Base-by-base conservation (phyloP, 495 filamentous ascomycete species). In the Penicillium cinerascens region DNA sequence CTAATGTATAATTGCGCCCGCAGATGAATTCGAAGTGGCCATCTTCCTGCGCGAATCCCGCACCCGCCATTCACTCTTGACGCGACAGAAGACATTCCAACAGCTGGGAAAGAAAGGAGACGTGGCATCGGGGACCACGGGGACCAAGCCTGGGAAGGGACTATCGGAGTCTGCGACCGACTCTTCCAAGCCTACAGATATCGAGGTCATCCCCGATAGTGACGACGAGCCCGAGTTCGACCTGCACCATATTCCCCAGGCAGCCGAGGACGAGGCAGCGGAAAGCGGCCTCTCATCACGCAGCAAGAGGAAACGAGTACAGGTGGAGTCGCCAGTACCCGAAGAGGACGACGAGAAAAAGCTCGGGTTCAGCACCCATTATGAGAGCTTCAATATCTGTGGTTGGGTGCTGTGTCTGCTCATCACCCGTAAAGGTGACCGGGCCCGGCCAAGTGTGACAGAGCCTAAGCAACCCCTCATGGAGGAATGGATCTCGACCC, bases 381-480 rank as follows among this genome's bases (percentile, higher is more conserved):
- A 97, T 67, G 91, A 97, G 59, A 92, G 93, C 27, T 98, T 96
- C 69, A 85, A 84, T 60, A 97, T 98, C 67, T 92, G 93, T 70
- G 89, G 92, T 7, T 86, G 89, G 52, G 88, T 95, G 26, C 75
- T 98, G 35, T 97, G 91, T 66, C 73, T 98, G 35, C 84, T 97
- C 13, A 86, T 98, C 54, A 92, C 95, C 68, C 79, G 87, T 36
- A 84, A 76, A 51, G 83, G 82, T 9, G 62, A 58, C 63, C 77
- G 55, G 55, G 57, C 52, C 2, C 67, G 62, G 42, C 61, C 53
- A 21, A 72, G 49, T 47, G 66, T 54, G 42, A 51, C 65, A 13
- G 66, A 68, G 21, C 60, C 67, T 6, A 58, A 88, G 25, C 86
- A 90, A 60, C 86, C 85, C 47, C 83, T 90, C 78, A 88, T 97